Base-by-base conservation (phyloP, 352 stramenopile genomes). In the Phytopythium chamaehyphon region DNA sequence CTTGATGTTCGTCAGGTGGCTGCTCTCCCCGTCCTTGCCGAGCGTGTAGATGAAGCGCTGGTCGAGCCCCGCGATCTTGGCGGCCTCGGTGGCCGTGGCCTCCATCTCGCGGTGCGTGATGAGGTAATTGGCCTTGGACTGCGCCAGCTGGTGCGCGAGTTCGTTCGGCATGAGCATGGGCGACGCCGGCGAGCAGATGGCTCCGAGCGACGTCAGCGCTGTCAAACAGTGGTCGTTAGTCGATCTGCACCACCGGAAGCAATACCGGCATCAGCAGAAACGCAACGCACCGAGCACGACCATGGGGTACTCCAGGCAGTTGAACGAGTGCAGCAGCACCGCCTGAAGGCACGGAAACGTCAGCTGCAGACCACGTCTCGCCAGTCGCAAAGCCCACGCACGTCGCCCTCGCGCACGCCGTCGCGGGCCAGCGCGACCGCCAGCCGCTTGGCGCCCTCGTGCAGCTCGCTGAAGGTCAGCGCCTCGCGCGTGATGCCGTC, bases 301-400 rank as follows among this genome's bases (percentile, higher is more conserved):
- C 49, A 83, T 67, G 8, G 74, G 71, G 43, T 74, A 88, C 50
- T 88, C 73, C 40, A 83, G 63, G 57, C 69, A 82, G 58, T 87
- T 87, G 55, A 76, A 62, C 40, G 67, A 71, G 48, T 84, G 69
- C 28, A 83, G 43, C 38, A 83, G 31, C n/a, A 85, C 63, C 1
- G 62, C 61, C 57, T 73, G 43, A 7, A 16, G 15, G 21, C 12
- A 1, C 3, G 10, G 8, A 14, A 39, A 23, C 16, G 31, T 46
- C 31, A 24, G 8, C 31, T 23, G 21, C 8, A 12, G 15, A 7
- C 5, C 18, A 18, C 28, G 19, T 15, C 19, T 35, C 2, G 15
- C 21, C 15, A 3, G 19, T 44, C 26, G 37, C 9, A 24, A 44
- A 11, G 14, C 18, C 39, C 11, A 45, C 40, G 12, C 8, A 80